Conservation (phyloP, 495 filamentous ascomycete species). For the Chaetomidium leptoderma region DNA sequence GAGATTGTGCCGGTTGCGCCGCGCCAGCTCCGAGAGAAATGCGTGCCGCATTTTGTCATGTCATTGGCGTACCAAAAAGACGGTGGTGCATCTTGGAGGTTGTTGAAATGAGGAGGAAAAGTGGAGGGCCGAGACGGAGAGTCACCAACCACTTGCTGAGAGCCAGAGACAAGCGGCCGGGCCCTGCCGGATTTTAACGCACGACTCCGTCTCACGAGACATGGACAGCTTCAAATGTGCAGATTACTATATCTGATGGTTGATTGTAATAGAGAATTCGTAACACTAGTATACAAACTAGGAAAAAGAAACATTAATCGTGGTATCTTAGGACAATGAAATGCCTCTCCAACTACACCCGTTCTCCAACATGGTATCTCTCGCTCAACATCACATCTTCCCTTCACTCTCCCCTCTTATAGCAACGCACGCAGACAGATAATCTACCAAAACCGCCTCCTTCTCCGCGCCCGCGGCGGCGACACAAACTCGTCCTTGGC, state of each 20-base stretch:
- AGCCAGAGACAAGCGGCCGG: no score
- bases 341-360: not conserved
- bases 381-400: not conserved
- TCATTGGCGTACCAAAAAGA: not conserved
- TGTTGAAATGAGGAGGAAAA: not conserved
- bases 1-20: constrained; percentile 44
- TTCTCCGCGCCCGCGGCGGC: constrained; percentile 10
- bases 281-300: not conserved
- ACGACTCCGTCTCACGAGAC: not conserved
- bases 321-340: constrained; percentile 5
- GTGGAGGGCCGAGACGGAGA: not conserved
- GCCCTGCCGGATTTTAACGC: no score
- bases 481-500: constrained; percentile 20
- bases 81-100: not conserved
- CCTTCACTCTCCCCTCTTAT: not conserved
- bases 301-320: constrained; percentile 3
- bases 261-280: not conserved
- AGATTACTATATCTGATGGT: not conserved
- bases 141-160: no score
- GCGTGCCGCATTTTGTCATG: not conserved
- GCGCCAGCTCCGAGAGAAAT: constrained; percentile 24
- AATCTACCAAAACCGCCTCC: constrained; percentile 10
- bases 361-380: not conserved
- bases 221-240: no score
- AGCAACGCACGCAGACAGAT: not conserved